These are phyloP conservation scores for Candida nitratophila DNA, from an alignment of 805 yeast genomes.

Conservation along the genomic window DNA sequence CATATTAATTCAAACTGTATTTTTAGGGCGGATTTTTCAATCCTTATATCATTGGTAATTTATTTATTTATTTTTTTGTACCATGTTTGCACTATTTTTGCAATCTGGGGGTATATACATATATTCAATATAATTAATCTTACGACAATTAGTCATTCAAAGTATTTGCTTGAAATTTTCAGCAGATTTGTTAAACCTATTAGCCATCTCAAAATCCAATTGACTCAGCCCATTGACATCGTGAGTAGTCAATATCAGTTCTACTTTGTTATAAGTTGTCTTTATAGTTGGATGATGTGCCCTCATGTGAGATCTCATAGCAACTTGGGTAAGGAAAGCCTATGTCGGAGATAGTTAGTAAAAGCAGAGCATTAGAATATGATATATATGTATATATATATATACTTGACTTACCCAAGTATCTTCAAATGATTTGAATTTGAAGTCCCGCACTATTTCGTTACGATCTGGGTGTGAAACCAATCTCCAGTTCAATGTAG, in stretches of 20 bases:
- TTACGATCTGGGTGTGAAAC: not conserved
- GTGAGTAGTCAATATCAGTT: conserved; percentile 54
- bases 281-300: conserved; percentile 70
- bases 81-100: too few species aligned
- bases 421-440: conserved; percentile 44
- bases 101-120: not conserved
- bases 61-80: too few species aligned
- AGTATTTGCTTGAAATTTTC: not conserved
- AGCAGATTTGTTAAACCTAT: conserved; percentile 33
- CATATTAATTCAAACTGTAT: too few species aligned
- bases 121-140: too few species aligned
- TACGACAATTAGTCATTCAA: too few species aligned
- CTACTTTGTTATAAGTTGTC: conserved; percentile 55
- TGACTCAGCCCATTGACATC: conserved; percentile 50
- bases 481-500: not conserved
- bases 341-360: not conserved
- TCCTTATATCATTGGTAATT: too few species aligned
- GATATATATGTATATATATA: too few species aligned
- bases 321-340: conserved; percentile 48
- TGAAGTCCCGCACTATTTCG: conserved; percentile 29
- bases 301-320: conserved; percentile 46
- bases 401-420: conserved; percentile 41
- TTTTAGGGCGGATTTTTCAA: too few species aligned
- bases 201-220: conserved; percentile 53
- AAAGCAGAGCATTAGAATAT: not conserved